Conservation (phyloP, 768 basidiomycete genomes). For the Hydnomerulius pinastri region DNA sequence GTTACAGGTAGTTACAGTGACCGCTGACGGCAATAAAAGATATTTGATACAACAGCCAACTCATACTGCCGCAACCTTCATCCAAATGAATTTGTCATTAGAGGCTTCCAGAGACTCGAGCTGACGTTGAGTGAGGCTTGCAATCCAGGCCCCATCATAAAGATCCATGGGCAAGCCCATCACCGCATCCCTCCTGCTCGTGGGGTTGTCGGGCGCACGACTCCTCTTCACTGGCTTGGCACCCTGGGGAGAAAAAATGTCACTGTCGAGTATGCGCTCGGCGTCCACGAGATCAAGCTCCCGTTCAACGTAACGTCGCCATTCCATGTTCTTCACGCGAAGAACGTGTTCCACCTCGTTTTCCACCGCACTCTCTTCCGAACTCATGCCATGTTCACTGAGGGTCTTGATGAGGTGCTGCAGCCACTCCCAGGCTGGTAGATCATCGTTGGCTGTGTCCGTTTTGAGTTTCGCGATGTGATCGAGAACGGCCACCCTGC, state of each 20-base stretch:
- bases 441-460: neutral
- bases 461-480: neutral
- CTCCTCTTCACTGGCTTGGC: neutral
- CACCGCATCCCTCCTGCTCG: neutral
- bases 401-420: neutral
- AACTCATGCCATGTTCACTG: neutral
- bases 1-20: too few relatives aligned
- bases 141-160: conserved; percentile 6
- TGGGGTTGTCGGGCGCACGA: neutral
- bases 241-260: conserved; percentile 2
- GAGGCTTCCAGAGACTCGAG: neutral
- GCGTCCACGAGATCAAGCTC: conserved; percentile 8
- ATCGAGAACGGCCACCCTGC: neutral
- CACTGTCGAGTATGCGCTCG: conserved; percentile 1
- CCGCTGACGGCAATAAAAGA: too few relatives aligned
- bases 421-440: neutral
- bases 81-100: neutral
- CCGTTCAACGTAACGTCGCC: neutral
- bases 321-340: neutral
- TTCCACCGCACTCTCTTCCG: neutral
- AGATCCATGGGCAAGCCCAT: conserved; percentile 1
- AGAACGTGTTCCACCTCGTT: neutral
- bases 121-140: conserved; percentile 1
- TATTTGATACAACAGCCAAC: too few relatives aligned
- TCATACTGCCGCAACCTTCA: neutral